Base-by-base conservation (phyloP, 1,284 basidiomycete species). In the Leccinum fuscescens region DNA sequence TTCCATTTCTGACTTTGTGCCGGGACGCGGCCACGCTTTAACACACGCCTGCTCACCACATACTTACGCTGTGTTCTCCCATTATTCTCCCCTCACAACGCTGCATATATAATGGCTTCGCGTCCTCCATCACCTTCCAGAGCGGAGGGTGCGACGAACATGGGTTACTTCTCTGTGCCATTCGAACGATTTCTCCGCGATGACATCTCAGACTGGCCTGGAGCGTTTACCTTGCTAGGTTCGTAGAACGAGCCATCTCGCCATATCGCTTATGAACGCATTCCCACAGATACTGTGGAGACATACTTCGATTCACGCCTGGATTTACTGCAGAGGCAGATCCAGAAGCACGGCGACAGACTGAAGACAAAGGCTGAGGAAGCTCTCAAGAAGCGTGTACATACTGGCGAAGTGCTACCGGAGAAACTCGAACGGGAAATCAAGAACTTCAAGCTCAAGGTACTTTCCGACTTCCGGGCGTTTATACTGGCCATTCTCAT, bases 231-330 rank as follows among this genome's bases (percentile, higher is more conserved):
- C 11, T 76, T 92, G 27, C 78, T 92, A n/a, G 89, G 90, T 89
- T 66, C 55, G 74, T 67, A 51, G 61, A 53, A 31, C 3, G 15
- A n/a, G 5, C 31, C 55, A 9, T 6, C 14, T 46, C 37, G 49
- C 54, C n/a, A 35, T 14, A 46, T 56, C 66, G 14, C 69, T 63
- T 42, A 64, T 66, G 48, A 63, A 69, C 37, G 60, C 33, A 50
- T 46, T 22, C n/a, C 3, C 17, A 6, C 66, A 91, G 90, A 93
- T 72, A 93, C 91, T n/a, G 79, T 93, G 74, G 92, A 94, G 74
- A 94, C 92, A 1, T 94, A 88, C 71, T 93, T 92, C 68, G 93
- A 96, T 76, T 94, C 94, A 3, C 88, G 92, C 65, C 79, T 97
- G 63, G 95, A 97, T 74, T 83, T 97, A 1, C 79, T 96, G 39